Conservation (phyloP, 305 asterid species). For the Fraxinus latifolia region DNA sequence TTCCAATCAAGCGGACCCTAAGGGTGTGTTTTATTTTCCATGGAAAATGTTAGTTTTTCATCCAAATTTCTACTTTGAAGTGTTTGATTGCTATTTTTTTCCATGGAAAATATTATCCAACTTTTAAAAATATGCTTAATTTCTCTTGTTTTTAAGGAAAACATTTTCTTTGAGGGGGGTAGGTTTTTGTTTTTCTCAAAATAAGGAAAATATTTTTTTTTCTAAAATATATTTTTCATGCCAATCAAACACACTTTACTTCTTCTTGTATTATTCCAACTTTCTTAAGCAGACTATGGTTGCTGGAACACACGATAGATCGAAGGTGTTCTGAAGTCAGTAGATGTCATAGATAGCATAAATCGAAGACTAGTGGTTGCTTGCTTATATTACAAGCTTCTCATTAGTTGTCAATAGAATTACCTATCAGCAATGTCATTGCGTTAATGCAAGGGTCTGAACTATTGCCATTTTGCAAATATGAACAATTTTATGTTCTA, state of each 20-base stretch:
- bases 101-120: no score
- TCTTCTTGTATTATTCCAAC: neutral
- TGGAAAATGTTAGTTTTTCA: no score
- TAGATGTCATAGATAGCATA: neutral
- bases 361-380: neutral
- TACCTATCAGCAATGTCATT: neutral
- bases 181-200: neutral
- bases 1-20: no score
- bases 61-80: neutral
- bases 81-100: no score
- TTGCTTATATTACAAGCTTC: neutral
- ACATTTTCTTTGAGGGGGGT: neutral
- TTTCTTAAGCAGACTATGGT: neutral
- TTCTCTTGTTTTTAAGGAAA: neutral
- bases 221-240: neutral
- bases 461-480: constrained; percentile 9
- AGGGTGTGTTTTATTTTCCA: neutral
- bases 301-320: neutral
- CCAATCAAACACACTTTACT: neutral
- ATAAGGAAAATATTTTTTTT: no score
- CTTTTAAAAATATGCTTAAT: no score
- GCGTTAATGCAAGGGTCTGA: neutral
- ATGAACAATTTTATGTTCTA: constrained; percentile 3
- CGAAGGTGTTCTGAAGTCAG: neutral
- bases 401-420: neutral